Evolutionary conservation across 352 stramenopile species (phyloP), one percentile per base, ranked within the genome.

Genomic region (Blastocystis sp.): DNA sequence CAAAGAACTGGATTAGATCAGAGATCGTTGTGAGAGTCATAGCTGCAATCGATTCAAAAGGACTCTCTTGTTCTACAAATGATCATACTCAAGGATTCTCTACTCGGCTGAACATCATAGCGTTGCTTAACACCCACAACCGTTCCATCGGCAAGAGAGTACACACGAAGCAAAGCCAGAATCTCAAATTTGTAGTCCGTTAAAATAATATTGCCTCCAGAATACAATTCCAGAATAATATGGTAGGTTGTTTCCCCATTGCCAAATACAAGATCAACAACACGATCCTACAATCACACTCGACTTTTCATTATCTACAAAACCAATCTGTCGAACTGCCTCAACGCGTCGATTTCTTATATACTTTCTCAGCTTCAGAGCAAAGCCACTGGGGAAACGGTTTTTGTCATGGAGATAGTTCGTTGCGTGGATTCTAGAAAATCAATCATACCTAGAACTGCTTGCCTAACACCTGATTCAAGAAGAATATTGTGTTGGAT

Each of bases 311-410:
- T 21, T 16, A 27, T 56, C 16, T 42, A 86, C 75, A 42, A 86
- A 86, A 29, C 75, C 61, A 74, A 86, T 88, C 88, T 95, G 93
- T 86, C 88, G 89, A 27, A 95, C 89, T 39, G 89, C 88, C 21
- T 92, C 91, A 46, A 95, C 89, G 0, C 92, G 90, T 90, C 94
- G 94, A 73, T 92, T 92, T 57, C 93, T 91, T 61, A 95, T 88
- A 80, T 95, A 92, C 87, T 95, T 95, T 49, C 93, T 91, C 71
- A 95, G 81, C 88, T 95, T 95, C 92, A 94, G 94, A 1, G 92
- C 94, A 88, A 95, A 95, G 86, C 93, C 91, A 35, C 90, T 93
- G 24, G 93, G 93, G 27, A 94, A 85, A 12, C 89, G 86, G 27
- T 88, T 89, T 27, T 87, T 89, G 2, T 90, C 88, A 9, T 90